A percentile compares a stretch with the other conserved stretches of the same genome.
These are phyloP conservation scores for Alternaria longipes DNA, from an alignment of 2,329 filamentous ascomycete species.

Conservation along the genomic window DNA sequence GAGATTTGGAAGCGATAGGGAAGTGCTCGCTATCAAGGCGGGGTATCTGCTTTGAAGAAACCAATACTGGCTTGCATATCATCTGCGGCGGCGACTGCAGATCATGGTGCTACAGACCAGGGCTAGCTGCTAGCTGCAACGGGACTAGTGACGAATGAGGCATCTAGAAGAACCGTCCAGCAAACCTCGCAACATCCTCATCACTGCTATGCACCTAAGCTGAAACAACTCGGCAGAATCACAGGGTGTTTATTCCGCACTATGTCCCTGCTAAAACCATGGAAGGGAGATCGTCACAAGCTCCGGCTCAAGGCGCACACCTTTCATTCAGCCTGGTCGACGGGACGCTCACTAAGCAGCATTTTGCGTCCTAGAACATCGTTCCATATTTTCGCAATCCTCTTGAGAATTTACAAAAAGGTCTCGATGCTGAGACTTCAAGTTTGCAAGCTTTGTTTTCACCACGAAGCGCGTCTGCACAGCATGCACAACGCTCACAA, in stretches of 20 bases:
- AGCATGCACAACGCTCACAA: neutral
- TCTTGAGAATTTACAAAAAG: neutral
- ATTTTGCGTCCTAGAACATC: neutral
- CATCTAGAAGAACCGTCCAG: neutral
- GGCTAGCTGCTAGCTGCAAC: neutral
- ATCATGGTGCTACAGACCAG: neutral
- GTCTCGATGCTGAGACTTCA: neutral
- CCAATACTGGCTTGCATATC: neutral
- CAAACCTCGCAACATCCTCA: neutral
- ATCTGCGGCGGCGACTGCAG: conserved; percentile 1
- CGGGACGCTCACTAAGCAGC: neutral
- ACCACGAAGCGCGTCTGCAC: neutral
- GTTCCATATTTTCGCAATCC: rapidly evolving
- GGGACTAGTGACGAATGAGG: neutral
- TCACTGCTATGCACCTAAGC: neutral
- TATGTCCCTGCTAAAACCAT: neutral
- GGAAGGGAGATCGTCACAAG: neutral
- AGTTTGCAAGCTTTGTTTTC: neutral
- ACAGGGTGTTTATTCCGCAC: neutral
- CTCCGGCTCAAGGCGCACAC: neutral
- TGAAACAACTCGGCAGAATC: neutral
- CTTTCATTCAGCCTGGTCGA: neutral
- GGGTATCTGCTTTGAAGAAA: neutral
- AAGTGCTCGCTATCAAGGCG: neutral
- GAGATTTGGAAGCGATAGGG: neutral